Percentiles rank a stretch among this genome's conserved stretches.
phyloP scores from a whole-genome alignment of 306 rosid genomes.

The Corylus heterophylla region DNA sequence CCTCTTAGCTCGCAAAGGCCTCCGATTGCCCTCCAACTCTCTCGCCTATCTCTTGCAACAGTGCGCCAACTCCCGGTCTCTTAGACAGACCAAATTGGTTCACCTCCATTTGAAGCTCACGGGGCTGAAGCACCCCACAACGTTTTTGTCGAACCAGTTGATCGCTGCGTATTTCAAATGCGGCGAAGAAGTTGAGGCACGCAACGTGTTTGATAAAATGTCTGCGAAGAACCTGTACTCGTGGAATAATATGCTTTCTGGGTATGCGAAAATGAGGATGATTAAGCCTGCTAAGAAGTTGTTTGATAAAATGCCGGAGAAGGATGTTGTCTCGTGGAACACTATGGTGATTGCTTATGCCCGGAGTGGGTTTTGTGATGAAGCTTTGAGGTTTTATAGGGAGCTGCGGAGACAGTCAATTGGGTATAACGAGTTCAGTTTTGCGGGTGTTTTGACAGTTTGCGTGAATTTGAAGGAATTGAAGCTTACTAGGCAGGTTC shows the following conservation, averaged over 20 bases:
- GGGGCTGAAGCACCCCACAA: constrained; percentile 64
- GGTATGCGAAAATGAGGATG: constrained; percentile 69
- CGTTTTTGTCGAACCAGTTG: constrained; percentile 64
- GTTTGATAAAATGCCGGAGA: constrained; percentile 64
- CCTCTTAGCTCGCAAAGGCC: constrained; percentile 52
- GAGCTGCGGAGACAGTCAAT: constrained; percentile 52
- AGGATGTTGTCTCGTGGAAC: constrained; percentile 81
- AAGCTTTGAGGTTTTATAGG: constrained; percentile 63
- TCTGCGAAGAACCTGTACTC: constrained; percentile 66
- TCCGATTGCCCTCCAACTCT: constrained; percentile 63
- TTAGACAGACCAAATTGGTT: constrained; percentile 57
- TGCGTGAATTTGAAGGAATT: constrained; percentile 60
- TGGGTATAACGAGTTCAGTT: constrained; percentile 71
- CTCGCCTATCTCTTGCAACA: constrained; percentile 60
- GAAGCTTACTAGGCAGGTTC: constrained; percentile 69
- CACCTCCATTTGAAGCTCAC: constrained; percentile 70
- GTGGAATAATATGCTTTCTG: constrained; percentile 86
- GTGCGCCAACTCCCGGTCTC: constrained; percentile 50
- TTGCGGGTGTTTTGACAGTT: constrained; percentile 70
- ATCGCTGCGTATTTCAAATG: constrained; percentile 63
- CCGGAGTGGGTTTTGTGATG: constrained; percentile 42
- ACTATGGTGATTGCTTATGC: constrained; percentile 75
- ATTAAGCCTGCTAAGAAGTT: constrained; percentile 53
- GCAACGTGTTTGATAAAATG: constrained; percentile 82
- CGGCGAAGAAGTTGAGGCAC: constrained; percentile 54